Evolutionary conservation across 805 yeast species (phyloP), one percentile per base, ranked within the genome.

Genomic region (Hanseniaspora vineae): DNA sequence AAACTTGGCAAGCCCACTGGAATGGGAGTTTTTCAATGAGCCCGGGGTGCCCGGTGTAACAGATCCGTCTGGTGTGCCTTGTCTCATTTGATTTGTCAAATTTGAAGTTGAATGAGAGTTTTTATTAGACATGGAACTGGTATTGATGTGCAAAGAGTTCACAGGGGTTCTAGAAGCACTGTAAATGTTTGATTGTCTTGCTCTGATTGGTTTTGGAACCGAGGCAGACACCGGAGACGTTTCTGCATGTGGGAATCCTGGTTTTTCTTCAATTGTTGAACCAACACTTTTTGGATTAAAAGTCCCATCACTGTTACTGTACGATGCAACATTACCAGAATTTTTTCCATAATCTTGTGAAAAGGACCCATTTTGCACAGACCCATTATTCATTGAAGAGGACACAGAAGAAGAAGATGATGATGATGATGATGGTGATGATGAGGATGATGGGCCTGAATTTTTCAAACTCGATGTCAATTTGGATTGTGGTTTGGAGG

Each of bases 131-230:
- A 17, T 37, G 17, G 40, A 14, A 37, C 19, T 37, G n/a, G 31
- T 31, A 12, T 37, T 37, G 17, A 37, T 17, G 19, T 37, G 17
- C 11, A 37, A 58, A 10, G 62, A 58, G 14, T 55, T 51, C 55
- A 48, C 51, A 4, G 62, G 64, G 51, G 61, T 64, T 53, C 65
- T 58, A n/a, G 68, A 65, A 31, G 64, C 55, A 31, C 56, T 61
- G 50, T 59, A 65, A 48, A 62, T 62, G 49, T 62, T 58, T 46
- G 64, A 53, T 52, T 57, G 58, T 54, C 66, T 57, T 42, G 66
- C 58, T 49, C 65, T 54, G 46, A 55, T 46, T 53, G 69, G 61
- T 53, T 66, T 58, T 33, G 67, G 61, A 46, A 66, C 19, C 31
- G 49, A 6, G 50, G 43, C n/a, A 48, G 29, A 29, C 4, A 23